These are phyloP conservation scores for Fonsecaea pedrosoi DNA, from an alignment of 2,329 filamentous ascomycete species.

Conservation along the genomic window DNA sequence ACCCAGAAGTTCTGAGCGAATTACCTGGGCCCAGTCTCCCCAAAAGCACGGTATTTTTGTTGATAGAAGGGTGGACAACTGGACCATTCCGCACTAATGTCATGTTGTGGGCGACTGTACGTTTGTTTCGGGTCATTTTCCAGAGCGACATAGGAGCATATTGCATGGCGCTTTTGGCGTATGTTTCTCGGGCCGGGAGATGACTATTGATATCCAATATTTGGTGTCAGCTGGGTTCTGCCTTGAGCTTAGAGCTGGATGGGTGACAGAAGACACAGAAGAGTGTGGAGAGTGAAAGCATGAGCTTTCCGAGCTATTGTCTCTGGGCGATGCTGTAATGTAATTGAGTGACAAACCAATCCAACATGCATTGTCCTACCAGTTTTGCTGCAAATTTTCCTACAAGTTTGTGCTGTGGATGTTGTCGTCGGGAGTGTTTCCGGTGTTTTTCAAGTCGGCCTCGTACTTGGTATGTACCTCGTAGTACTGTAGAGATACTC, in stretches of 20 bases:
- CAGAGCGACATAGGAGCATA: conserved; percentile 2
- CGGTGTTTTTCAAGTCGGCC: not conserved
- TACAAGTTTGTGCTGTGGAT: conserved; percentile 1
- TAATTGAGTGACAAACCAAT: conserved; percentile 9
- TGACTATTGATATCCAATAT: conserved; percentile 1
- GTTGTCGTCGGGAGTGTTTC: not conserved
- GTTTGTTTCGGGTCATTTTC: conserved; percentile 3
- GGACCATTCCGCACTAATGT: conserved; percentile 2
- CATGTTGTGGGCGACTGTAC: not conserved
- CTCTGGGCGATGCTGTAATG: conserved; percentile 19
- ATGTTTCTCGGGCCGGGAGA: not conserved
- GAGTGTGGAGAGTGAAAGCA: conserved; percentile 4
- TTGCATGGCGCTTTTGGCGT: conserved; percentile 26
- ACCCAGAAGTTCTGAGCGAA: not conserved
- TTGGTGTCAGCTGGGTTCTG: conserved; percentile 1
- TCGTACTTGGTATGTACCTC: too few relatives aligned
- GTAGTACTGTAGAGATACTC: not conserved
- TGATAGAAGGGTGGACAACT: conserved; percentile 4
- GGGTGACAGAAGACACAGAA: not conserved
- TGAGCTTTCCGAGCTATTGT: conserved; percentile 13
- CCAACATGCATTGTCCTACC: not conserved
- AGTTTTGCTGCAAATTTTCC: not conserved
- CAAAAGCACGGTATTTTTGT: conserved; percentile 7
- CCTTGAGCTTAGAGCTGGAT: not conserved
- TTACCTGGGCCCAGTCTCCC: not conserved